These are phyloP conservation scores for Halteria grandinella DNA, from an alignment of 73 alveolate genomes.

Conservation along the genomic window DNA sequence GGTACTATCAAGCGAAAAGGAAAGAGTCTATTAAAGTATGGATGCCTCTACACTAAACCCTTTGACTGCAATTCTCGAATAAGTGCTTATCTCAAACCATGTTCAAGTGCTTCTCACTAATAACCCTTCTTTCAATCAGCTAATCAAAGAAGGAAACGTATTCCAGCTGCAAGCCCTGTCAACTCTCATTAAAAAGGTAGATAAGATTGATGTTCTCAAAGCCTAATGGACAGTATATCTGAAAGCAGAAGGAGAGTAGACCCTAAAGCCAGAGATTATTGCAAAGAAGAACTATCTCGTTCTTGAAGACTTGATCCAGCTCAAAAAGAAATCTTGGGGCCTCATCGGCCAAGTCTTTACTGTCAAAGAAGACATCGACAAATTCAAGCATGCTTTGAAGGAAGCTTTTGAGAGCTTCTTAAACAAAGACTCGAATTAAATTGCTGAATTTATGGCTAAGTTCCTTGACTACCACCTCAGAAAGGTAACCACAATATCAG, in stretches of 20 bases:
- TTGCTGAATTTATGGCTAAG: constrained; percentile 55
- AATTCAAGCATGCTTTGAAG: constrained; percentile 10
- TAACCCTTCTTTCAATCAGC: too few relatives aligned
- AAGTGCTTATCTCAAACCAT: not conserved
- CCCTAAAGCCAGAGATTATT: not conserved
- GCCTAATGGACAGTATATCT: not conserved
- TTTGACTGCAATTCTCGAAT: not conserved
- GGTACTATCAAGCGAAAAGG: constrained; percentile 4
- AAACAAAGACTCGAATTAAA: constrained; percentile 16
- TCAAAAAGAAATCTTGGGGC: constrained; percentile 19
- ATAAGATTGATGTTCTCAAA: too few relatives aligned
- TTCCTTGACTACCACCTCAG: constrained; percentile 51
- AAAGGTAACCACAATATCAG: constrained; percentile 40
- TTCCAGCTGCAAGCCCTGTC: too few relatives aligned
- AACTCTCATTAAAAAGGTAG: too few relatives aligned
- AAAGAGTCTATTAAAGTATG: constrained; percentile 34
- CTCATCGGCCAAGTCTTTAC: constrained; percentile 29
- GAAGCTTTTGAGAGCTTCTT: constrained; percentile 46
- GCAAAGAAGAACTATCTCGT: constrained; percentile 37
- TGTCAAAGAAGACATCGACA: constrained; percentile 19
- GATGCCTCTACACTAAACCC: constrained; percentile 35
- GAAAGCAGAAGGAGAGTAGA: constrained; percentile 7
- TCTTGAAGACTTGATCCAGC: constrained; percentile 44
- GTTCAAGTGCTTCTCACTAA: too few relatives aligned
- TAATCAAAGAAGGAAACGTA: too few relatives aligned